phyloP scores from a whole-genome alignment of 1,139 yeast species.

The Zygoascus meyerae region DNA sequence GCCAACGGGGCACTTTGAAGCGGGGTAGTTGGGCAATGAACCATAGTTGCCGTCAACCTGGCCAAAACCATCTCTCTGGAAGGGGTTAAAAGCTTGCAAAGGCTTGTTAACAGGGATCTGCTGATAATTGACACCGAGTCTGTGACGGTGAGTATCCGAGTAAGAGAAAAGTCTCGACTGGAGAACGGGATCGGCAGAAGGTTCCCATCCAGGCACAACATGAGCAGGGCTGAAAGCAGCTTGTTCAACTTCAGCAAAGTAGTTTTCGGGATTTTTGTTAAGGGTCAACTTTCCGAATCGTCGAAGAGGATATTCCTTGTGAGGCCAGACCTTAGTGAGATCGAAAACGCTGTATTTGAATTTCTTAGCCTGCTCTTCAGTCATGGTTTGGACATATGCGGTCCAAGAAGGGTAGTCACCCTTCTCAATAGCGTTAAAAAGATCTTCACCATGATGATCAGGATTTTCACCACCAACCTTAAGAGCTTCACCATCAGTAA shows the following conservation, averaged over 20 bases:
- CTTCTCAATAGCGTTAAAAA: constrained; percentile 51
- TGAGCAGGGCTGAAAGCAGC: constrained; percentile 80
- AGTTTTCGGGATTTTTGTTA: constrained; percentile 69
- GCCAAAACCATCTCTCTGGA: constrained; percentile 84
- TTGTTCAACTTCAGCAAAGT: constrained; percentile 78
- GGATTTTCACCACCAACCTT: constrained; percentile 55
- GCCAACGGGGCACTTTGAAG: constrained; percentile 20
- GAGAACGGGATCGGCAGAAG: constrained; percentile 82
- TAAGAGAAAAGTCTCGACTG: constrained; percentile 82
- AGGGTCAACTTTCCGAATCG: constrained; percentile 64
- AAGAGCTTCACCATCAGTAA: constrained; percentile 52
- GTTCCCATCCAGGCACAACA: constrained; percentile 77
- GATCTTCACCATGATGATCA: constrained; percentile 54
- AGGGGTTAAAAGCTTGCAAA: constrained; percentile 33
- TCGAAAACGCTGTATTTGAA: constrained; percentile 50
- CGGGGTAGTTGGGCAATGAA: constrained; percentile 64
- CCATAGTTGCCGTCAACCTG: constrained; percentile 75
- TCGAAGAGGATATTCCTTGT: constrained; percentile 67
- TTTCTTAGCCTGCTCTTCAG: constrained; percentile 62
- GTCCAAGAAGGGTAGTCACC: constrained; percentile 64
- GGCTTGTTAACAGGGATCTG: constrained; percentile 70
- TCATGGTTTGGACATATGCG: constrained; percentile 65
- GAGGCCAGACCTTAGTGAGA: constrained; percentile 78
- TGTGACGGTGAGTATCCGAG: constrained; percentile 72
- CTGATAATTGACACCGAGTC: constrained; percentile 64